Evolutionary conservation across 352 stramenopile genomes (phyloP).

Genomic region (Phytophthora agathidicida): DNA sequence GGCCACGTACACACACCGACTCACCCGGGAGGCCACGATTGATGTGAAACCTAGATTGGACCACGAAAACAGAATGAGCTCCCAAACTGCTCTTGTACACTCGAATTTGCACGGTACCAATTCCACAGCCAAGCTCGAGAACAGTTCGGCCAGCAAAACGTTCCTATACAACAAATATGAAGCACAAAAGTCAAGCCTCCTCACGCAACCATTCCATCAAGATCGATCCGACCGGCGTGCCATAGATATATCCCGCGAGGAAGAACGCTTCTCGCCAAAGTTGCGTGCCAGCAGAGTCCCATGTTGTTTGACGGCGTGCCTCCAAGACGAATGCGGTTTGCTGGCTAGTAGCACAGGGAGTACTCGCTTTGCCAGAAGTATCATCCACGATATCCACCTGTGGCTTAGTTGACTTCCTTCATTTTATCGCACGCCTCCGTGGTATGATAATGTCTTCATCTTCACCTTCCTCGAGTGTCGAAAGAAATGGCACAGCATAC

Average conservation of each 20-base stretch:
- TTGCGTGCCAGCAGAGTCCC: slow-evolving; percentile 46
- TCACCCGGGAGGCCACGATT: slow-evolving; percentile 42
- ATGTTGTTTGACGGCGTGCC: slow-evolving; percentile 24
- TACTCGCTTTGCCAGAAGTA: not conserved
- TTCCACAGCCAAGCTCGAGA: slow-evolving; percentile 62
- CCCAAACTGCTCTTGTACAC: not conserved
- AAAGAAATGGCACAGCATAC: slow-evolving; percentile 13
- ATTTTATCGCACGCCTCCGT: slow-evolving; percentile 19
- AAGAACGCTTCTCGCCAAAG: slow-evolving; percentile 66
- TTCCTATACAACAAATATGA: slow-evolving; percentile 18
- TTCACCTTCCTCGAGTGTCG: slow-evolving; percentile 10
- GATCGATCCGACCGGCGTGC: slow-evolving; percentile 13
- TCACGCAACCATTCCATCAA: not conserved
- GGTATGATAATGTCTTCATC: slow-evolving; percentile 37
- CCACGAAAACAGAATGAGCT: not conserved
- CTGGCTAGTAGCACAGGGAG: not conserved
- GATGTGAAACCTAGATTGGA: slow-evolving; percentile 46
- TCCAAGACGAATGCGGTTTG: slow-evolving; percentile 27
- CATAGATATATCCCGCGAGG: slow-evolving; percentile 56
- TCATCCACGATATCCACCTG: not conserved
- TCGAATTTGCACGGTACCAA: slow-evolving; percentile 38
- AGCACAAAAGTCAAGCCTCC: not conserved
- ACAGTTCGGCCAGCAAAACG: slow-evolving; percentile 36
- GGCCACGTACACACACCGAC: slow-evolving; percentile 51
- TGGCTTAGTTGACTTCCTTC: slow-evolving; percentile 1